Evolutionary conservation across 225 moss, liverwort and hornwort species (phyloP), one percentile per base, ranked within the genome.

Genomic region (Physcomitrellopsis africana): DNA sequence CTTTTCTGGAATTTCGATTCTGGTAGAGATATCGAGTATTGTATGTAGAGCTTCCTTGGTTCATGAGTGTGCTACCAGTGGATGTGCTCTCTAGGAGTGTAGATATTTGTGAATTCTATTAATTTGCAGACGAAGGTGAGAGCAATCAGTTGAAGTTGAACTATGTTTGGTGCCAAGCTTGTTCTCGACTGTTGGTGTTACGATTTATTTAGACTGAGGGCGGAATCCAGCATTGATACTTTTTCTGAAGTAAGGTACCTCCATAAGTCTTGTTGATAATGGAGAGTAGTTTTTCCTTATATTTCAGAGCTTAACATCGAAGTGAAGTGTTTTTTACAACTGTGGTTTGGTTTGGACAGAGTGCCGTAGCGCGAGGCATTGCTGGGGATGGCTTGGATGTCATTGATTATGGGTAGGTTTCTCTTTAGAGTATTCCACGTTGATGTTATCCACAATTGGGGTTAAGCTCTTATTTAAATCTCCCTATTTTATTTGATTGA

Each of bases 321-420:
- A 64, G 42, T 58, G 29, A 29, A 29, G 17, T 66, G 51, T 55
- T 6, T 84, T 69, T 67, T 61, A 66, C 43, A 7, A 37, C 42
- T 26, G 57, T 67, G 24, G 67, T 65, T 70, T 18, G 45, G n/a
- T 74, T 51, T 75, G 23, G 81, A 80, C 92, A 96, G 96, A 81
- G 88, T 76, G 96, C 96, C 53, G 92, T 90, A 62, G 94, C 94
- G 12, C 85, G 94, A 68, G 96, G 96, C 32, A 68, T 96, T 65
- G 60, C 76, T 13, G 92, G 82, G 67, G 76, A 79, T 81, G 94
- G 96, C 46, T 74, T 96, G 80, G 91, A 86, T 68, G 96, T 96
- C 64, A 81, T 96, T 42, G 82, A 92, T 24, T 96, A 89, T 74
- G 94, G 96, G 96, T 96, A 72, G 77, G 89, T 80, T 63, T 52